phyloP scores from a whole-genome alignment of 2,329 filamentous ascomycete species.

The Rhexocercosporidium sp. region DNA sequence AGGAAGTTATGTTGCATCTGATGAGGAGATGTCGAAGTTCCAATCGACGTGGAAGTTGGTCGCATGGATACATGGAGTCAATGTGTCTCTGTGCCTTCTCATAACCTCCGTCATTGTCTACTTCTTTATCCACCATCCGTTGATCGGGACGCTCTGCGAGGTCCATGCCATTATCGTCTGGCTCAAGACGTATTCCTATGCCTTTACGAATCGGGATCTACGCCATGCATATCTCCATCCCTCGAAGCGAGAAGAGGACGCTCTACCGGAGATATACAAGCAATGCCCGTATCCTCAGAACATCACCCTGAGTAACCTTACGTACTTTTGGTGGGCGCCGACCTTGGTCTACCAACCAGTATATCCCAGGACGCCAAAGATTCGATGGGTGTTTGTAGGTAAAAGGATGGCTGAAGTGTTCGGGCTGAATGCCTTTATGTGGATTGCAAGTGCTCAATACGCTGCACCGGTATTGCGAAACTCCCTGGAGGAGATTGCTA shows the following conservation, averaged over 20 bases:
- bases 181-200: conserved; percentile 95
- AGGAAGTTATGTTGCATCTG: conserved; percentile 40
- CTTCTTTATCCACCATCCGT: conserved; percentile 87
- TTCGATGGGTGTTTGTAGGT: conserved; percentile 86
- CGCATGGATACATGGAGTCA: conserved; percentile 80
- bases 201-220: conserved; percentile 94
- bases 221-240: conserved; percentile 89
- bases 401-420: conserved; percentile 82
- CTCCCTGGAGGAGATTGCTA: conserved; percentile 84
- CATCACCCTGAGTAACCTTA: conserved; percentile 84
- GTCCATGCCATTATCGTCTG: conserved; percentile 93
- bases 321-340: conserved; percentile 98
- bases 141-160: conserved; percentile 90
- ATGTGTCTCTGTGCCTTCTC: conserved; percentile 80
- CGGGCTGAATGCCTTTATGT: conserved; percentile 85
- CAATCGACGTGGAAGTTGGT: conserved; percentile 79
- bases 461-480: conserved; percentile 88
- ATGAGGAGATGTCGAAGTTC: conserved; percentile 65
- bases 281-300: conserved; percentile 88
- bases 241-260: conserved; percentile 65
- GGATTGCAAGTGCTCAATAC: conserved; percentile 94
- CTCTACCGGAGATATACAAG: conserved; percentile 81
- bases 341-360: conserved; percentile 97
- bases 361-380: conserved; percentile 81
- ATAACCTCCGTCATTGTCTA: conserved; percentile 88